Percentiles rank a stretch among this genome's conserved stretches.
Conservation (phyloP, 331 rosid genomes). For the Spiraea crenata region DNA sequence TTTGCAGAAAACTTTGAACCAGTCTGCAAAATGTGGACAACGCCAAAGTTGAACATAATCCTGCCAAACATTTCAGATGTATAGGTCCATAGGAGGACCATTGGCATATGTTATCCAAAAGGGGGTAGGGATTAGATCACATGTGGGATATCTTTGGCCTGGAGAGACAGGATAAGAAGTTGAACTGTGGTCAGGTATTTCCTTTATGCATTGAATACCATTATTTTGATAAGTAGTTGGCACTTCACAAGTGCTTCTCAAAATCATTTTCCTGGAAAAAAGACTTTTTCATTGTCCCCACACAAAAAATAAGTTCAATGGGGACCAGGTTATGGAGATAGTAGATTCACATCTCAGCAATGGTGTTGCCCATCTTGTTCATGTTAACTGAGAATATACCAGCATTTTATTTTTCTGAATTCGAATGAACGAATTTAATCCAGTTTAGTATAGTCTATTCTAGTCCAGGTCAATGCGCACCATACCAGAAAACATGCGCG, state of each 20-base stretch:
- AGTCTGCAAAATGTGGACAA: slow-evolving; percentile 7
- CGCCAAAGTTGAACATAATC: not conserved
- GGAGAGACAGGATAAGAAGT: slow-evolving; percentile 38
- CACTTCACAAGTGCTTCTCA: slow-evolving; percentile 15
- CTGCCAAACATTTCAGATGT: not conserved
- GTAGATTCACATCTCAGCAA: not conserved
- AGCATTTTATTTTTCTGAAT: not conserved
- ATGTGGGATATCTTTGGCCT: slow-evolving; percentile 22
- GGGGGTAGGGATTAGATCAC: slow-evolving; percentile 34
- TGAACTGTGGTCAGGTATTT: slow-evolving; percentile 33
- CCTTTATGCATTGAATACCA: slow-evolving; percentile 28
- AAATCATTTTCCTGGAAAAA: slow-evolving; percentile 26
- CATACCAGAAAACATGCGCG: too few relatives aligned
- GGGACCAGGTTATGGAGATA: slow-evolving; percentile 4
- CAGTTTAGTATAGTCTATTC: too few relatives aligned
- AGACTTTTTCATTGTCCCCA: slow-evolving; percentile 29
- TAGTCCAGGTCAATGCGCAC: too few relatives aligned
- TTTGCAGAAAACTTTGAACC: not conserved
- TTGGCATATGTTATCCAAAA: slow-evolving; percentile 31
- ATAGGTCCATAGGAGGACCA: slow-evolving; percentile 33
- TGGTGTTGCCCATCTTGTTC: slow-evolving; percentile 7
- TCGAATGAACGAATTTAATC: not conserved
- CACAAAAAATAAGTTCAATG: not conserved
- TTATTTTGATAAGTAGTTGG: slow-evolving; percentile 21
- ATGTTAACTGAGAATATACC: not conserved